Percentiles rank a stretch among this genome's conserved stretches.
Evolutionary conservation across 2,329 filamentous ascomycete genomes (phyloP).

Genomic region (Raffaelea albimanens): DNA sequence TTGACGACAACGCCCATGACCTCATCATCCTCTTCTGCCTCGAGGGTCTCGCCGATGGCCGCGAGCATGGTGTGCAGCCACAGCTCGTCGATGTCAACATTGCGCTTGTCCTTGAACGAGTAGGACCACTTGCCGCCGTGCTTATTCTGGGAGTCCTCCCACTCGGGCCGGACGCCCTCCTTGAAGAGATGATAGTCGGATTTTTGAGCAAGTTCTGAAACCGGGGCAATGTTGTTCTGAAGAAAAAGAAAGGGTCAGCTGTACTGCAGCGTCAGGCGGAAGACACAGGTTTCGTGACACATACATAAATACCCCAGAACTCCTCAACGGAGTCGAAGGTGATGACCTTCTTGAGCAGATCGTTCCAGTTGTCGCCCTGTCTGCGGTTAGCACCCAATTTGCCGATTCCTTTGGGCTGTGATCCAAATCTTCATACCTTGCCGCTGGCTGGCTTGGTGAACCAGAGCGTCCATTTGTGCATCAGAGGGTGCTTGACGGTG

Average conservation of each 20-base stretch:
- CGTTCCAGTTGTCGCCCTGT: conserved; percentile 96
- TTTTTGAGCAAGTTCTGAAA: conserved; percentile 91
- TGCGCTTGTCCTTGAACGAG: conserved; percentile 92
- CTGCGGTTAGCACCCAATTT: conserved; percentile 14
- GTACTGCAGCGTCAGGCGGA: not conserved
- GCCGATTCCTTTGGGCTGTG: too few relatives aligned
- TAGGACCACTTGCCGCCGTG: conserved; percentile 99
- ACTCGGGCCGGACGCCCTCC: conserved; percentile 90
- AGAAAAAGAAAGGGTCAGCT: conserved; percentile 4
- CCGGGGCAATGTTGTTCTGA: conserved; percentile 98
- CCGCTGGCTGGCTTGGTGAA: conserved; percentile 97
- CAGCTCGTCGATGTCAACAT: conserved; percentile 82
- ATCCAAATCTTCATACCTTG: conserved; percentile 53
- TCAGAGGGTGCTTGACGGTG: conserved; percentile 97
- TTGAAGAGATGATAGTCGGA: conserved; percentile 99
- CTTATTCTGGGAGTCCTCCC: conserved; percentile 98
- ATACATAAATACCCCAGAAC: conserved; percentile 98
- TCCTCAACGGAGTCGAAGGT: conserved; percentile 98
- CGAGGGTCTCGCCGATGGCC: conserved; percentile 94
- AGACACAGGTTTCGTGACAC: too few relatives aligned
- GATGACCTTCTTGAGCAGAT: conserved; percentile 95
- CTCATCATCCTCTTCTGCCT: conserved; percentile 89
- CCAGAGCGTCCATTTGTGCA: conserved; percentile 98
- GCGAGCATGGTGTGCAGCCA: conserved; percentile 97
- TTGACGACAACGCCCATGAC: conserved; percentile 99